Evolutionary conservation across 1,284 basidiomycete species (phyloP).

Genomic region (Macrocybe sp.): DNA sequence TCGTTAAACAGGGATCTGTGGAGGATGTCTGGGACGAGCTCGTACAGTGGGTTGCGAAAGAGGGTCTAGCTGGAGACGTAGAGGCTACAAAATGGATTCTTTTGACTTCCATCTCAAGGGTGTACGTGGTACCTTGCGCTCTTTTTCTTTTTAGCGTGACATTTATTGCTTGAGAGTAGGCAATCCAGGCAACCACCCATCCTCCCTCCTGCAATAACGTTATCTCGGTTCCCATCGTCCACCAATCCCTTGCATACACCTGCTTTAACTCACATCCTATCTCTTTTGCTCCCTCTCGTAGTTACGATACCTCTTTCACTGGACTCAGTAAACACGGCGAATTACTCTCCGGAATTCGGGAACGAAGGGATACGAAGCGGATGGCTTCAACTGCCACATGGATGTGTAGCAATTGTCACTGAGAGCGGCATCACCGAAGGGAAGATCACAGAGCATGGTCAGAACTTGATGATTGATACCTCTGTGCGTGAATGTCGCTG

Average conservation of each 20-base stretch:
- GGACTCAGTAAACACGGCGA: conserved; percentile 54
- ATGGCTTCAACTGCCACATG: conserved; percentile 65
- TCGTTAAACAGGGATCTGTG: conserved; percentile 9
- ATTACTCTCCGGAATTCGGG: conserved; percentile 63
- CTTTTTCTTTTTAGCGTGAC: conserved; percentile 2
- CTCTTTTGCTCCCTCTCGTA: conserved; percentile 48
- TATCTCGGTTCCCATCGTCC: conserved; percentile 56
- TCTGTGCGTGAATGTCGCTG: not conserved
- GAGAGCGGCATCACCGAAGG: conserved; percentile 69
- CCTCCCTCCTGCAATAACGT: conserved; percentile 61
- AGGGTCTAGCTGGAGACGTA: conserved; percentile 62
- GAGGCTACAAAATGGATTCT: conserved; percentile 78
- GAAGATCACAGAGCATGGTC: conserved; percentile 57
- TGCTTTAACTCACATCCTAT: conserved; percentile 47
- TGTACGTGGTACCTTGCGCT: conserved; percentile 41
- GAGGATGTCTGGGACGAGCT: conserved; percentile 42
- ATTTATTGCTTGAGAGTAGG: conserved; percentile 30
- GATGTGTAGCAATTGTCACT: conserved; percentile 61
- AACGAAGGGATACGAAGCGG: conserved; percentile 76
- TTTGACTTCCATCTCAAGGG: conserved; percentile 56
- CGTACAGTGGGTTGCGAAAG: conserved; percentile 65
- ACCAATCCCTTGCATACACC: conserved; percentile 25
- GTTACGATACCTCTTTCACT: conserved; percentile 50
- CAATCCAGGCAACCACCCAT: conserved; percentile 66
- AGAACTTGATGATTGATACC: conserved; percentile 5